phyloP scores from a whole-genome alignment of 176 grass and related monocot genomes.

The Eragrostis nindensis region DNA sequence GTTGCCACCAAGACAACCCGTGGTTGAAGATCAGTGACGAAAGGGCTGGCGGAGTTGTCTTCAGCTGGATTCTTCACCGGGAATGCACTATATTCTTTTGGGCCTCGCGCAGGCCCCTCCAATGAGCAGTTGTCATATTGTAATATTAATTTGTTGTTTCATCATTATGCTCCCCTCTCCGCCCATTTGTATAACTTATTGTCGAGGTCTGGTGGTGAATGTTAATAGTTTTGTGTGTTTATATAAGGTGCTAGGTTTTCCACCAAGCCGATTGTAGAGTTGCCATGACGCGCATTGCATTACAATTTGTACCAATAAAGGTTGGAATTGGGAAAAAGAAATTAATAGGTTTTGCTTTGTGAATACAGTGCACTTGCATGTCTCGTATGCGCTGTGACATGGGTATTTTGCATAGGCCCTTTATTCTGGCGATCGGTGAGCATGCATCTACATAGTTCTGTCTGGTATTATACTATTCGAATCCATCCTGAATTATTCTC shows the following conservation, averaged over 20 bases:
- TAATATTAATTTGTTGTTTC: slow-evolving; percentile 52
- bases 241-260: slow-evolving; percentile 58
- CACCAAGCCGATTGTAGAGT: slow-evolving; percentile 70
- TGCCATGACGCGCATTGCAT: slow-evolving; percentile 58
- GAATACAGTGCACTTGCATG: background rate
- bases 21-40: slow-evolving; percentile 40
- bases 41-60: slow-evolving; percentile 65
- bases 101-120: slow-evolving; percentile 41
- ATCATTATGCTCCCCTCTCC: background rate
- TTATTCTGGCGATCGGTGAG: background rate
- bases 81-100: slow-evolving; percentile 69
- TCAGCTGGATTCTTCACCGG: slow-evolving; percentile 37
- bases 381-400: background rate
- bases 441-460: background rate
- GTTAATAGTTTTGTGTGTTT: slow-evolving; percentile 69
- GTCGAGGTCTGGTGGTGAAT: slow-evolving; percentile 50
- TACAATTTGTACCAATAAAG: slow-evolving; percentile 63
- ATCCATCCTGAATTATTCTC: too few relatives aligned
- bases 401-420: background rate
- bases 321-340: slow-evolving; percentile 37
- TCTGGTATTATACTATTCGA: too few relatives aligned
- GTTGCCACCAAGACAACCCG: slow-evolving; percentile 42
- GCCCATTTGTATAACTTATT: slow-evolving; percentile 42
- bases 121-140: slow-evolving; percentile 54
- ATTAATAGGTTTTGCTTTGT: slow-evolving; percentile 37